Evolutionary conservation across 345 rosid species (phyloP).

Genomic region (Pugionium cornutum): DNA sequence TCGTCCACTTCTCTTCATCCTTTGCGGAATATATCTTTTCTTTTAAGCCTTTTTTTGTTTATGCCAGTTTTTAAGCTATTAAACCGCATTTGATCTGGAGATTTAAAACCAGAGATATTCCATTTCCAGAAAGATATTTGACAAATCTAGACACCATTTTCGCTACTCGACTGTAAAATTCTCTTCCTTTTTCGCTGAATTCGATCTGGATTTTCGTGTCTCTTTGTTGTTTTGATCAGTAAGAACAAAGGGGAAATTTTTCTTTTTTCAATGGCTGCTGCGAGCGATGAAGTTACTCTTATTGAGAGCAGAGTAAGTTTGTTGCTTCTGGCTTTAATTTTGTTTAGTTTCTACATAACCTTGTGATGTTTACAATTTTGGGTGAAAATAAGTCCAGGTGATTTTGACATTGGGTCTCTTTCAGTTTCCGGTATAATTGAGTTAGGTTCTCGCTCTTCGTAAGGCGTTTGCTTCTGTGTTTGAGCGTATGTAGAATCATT

Average conservation of each 20-base stretch:
- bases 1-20: conserved; percentile 29
- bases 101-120: conserved; percentile 13
- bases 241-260: neutral
- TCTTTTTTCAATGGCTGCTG: conserved; percentile 63
- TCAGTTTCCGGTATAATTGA: conserved; percentile 25
- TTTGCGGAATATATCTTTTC: conserved; percentile 19
- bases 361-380: neutral
- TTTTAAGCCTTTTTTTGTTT: neutral
- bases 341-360: conserved; percentile 1
- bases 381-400: conserved; percentile 3
- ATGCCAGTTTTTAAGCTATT: conserved; percentile 18
- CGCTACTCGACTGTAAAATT: neutral
- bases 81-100: conserved; percentile 29
- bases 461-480: conserved; percentile 20
- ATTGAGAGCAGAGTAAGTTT: conserved; percentile 69
- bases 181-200: conserved; percentile 3
- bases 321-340: neutral
- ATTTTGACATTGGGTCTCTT: conserved; percentile 36
- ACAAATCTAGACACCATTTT: conserved; percentile 13
- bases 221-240: conserved; percentile 15
- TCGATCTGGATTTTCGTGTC: conserved; percentile 35
- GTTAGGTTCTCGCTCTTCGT: conserved; percentile 14
- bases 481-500: conserved; percentile 21
- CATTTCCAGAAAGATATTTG: conserved; percentile 13
- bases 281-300: conserved; percentile 61